These are phyloP conservation scores for Eremochloa ophiuroides DNA, from an alignment of 176 grass and related monocot species.

Conservation along the genomic window DNA sequence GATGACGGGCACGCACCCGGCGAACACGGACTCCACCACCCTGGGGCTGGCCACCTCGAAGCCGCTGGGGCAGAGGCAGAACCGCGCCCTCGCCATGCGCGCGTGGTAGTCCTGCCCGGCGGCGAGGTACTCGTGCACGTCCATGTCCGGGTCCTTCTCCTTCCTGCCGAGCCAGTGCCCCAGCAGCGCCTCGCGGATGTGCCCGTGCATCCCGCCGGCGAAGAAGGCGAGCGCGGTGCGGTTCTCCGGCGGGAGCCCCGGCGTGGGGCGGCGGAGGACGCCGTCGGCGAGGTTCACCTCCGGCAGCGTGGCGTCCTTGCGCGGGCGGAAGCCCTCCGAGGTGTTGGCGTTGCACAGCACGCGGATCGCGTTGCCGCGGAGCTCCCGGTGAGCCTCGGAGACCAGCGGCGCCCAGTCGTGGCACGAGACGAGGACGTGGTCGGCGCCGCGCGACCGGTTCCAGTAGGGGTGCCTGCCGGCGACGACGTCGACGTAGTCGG, in stretches of 20 bases:
- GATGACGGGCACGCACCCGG: constrained; percentile 71
- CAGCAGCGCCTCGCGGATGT: constrained; percentile 52
- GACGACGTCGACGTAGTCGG: constrained; percentile 70
- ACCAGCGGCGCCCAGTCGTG: constrained; percentile 90
- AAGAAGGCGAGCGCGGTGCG: constrained; percentile 78
- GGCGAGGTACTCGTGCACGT: constrained; percentile 67
- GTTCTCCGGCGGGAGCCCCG: constrained; percentile 4
- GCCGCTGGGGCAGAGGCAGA: constrained; percentile 88
- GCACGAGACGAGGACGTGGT: constrained; percentile 81
- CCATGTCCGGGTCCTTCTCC: constrained; percentile 53
- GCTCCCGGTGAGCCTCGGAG: constrained; percentile 39
- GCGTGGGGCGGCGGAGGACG: constrained; percentile 39
- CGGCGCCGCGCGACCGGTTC: constrained; percentile 71
- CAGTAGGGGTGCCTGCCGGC: constrained; percentile 62
- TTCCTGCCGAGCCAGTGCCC: constrained; percentile 45
- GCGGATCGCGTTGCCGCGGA: constrained; percentile 62
- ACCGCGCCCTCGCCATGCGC: constrained; percentile 55
- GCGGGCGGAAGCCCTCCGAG: constrained; percentile 61
- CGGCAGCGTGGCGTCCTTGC: constrained; percentile 78
- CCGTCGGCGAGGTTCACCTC: constrained; percentile 80
- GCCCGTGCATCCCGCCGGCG: constrained; percentile 60
- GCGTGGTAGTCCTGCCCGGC: constrained; percentile 57
- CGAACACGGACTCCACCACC: constrained; percentile 70
- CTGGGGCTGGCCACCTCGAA: constrained; percentile 88
- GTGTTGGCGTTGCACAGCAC: constrained; percentile 96